Evolutionary conservation across 176 grass and related monocot species (phyloP).

Genomic region (Raddia guianensis): DNA sequence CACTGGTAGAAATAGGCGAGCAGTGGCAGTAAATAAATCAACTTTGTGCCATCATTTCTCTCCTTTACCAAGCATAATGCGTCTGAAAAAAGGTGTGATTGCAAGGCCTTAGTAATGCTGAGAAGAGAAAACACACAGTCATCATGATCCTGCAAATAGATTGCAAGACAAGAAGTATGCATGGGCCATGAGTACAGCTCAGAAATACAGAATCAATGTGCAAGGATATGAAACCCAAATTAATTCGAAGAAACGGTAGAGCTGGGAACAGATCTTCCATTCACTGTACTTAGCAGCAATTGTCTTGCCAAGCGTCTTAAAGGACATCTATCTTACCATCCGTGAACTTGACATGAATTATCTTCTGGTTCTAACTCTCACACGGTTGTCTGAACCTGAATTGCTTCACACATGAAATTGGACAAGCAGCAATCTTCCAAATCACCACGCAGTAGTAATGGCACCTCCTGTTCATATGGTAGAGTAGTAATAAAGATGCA

Average conservation of each 20-base stretch:
- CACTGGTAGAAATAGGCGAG: slow-evolving; percentile 22
- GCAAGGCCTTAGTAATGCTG: background rate
- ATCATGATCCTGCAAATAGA: slow-evolving; percentile 13
- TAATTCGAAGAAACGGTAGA: background rate
- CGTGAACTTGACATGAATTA: slow-evolving; percentile 29
- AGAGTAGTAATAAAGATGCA: slow-evolving; percentile 35
- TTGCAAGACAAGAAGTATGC: background rate
- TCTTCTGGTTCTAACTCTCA: background rate
- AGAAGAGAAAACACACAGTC: background rate
- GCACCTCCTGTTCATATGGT: slow-evolving; percentile 22
- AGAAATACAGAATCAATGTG: background rate
- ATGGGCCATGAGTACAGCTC: background rate
- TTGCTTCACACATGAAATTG: background rate
- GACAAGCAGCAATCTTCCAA: slow-evolving; percentile 33
- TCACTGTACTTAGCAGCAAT: background rate
- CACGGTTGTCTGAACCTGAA: background rate
- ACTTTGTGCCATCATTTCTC: slow-evolving; percentile 40
- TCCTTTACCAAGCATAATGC: slow-evolving; percentile 37
- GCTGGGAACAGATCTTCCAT: background rate
- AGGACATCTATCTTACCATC: background rate
- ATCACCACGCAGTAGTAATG: slow-evolving; percentile 3
- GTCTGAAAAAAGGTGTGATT: slow-evolving; percentile 24
- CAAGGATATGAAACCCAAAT: background rate
- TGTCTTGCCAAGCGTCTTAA: slow-evolving; percentile 26
- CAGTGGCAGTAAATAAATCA: slow-evolving; percentile 15